Base-by-base conservation (phyloP, 306 rosid species). In the Dalbergia oliveri region DNA sequence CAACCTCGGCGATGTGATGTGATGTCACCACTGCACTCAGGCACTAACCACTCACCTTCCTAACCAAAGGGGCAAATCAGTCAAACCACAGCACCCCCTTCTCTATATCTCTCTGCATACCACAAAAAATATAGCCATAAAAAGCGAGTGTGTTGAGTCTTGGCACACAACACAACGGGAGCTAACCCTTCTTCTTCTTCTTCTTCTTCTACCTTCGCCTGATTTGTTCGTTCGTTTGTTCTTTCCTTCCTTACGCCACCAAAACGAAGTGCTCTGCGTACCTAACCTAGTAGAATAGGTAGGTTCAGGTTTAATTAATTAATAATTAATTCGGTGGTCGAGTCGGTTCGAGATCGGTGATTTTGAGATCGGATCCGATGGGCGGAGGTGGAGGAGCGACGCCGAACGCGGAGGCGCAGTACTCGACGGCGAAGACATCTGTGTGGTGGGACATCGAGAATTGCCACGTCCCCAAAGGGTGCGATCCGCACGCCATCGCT, bases 371-470 rank as follows among this genome's bases (percentile, higher is more conserved):
- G 8, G 5, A 6, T 45, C 70, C 41, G 43, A 77, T 82, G 87
- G 84, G 81, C 78, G 85, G 79, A 79, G 85, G 69, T 26, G 82
- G 77, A 12, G 81, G 35, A 54, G 72, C 69, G 3, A 68, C 85
- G 49, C 70, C 79, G 14, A 78, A 69, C 80, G 90, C 90, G 77
- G 98, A 94, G 85, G 70, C 72, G 12, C 98, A 94, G 86, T 91
- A 94, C 47, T 80, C 75, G 7, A 8, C 77, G 68, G 98, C 98
- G 4, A 94, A 94, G 89, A 88, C 84, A 0, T 94, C 98, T 4
- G 95, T 94, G 70, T 94, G 98, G 98, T 94, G 98, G 98, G 98
- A 94, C 65, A 94, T 94, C 53, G 98, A 94, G 85, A 94, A 94
- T 85, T 94, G 98, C 67, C 98, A 91, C 19, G 98, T 94, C 0